Evolutionary conservation across 257 asterid species (phyloP).

Genomic region (Primulina eburnea): DNA sequence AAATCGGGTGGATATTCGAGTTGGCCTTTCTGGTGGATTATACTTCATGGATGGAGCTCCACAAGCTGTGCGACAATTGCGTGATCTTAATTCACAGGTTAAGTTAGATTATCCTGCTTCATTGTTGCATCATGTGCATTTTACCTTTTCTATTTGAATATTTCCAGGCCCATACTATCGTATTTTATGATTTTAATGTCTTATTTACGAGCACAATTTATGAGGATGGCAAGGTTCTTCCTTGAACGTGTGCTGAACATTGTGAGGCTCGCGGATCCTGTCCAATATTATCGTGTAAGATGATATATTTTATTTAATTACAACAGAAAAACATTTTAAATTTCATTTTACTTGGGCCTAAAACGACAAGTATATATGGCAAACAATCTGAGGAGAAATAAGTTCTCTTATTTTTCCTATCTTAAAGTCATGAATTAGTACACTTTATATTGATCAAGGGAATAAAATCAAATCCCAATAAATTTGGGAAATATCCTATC

Average conservation of each 20-base stretch:
- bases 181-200: not conserved
- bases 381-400: too few relatives aligned
- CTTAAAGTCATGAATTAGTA: too few relatives aligned
- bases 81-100: slow-evolving; percentile 77
- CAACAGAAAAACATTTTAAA: too few relatives aligned
- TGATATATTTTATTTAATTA: too few relatives aligned
- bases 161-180: not conserved
- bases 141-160: slow-evolving; percentile 19
- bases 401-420: too few relatives aligned
- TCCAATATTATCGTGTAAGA: too few relatives aligned
- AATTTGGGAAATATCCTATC: too few relatives aligned
- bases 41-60: slow-evolving; percentile 96
- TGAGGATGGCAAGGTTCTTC: not conserved
- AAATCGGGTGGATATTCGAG: slow-evolving; percentile 78
- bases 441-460: too few relatives aligned
- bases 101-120: slow-evolving; percentile 21
- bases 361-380: too few relatives aligned
- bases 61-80: slow-evolving; percentile 85
- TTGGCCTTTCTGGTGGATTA: slow-evolving; percentile 85
- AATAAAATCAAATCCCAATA: too few relatives aligned
- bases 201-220: not conserved
- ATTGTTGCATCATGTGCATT: slow-evolving; percentile 13
- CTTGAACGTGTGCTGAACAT: not conserved
- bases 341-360: too few relatives aligned
- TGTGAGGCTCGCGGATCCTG: not conserved